Conservation (phyloP, 1,139 yeast species). For the Debaryomycetaceae sp. region DNA sequence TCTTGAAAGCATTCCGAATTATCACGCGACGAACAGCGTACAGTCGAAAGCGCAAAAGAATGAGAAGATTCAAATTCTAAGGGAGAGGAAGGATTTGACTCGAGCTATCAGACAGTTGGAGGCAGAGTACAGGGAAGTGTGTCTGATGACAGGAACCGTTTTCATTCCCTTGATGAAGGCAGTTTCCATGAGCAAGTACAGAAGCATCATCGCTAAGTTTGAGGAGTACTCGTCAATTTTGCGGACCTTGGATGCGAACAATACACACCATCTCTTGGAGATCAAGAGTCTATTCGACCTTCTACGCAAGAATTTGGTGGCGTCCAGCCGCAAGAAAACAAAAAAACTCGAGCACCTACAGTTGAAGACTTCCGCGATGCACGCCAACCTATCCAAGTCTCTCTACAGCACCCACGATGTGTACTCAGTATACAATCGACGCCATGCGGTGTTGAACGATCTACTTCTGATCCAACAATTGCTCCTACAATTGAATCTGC, state of each 20-base stretch:
- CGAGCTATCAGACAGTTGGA: not conserved
- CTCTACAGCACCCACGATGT: not conserved
- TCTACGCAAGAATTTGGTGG: slow-evolving; percentile 1
- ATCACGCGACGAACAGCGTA: not conserved
- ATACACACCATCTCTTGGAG: slow-evolving; percentile 1
- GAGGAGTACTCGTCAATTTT: slow-evolving; percentile 4
- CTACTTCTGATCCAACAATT: not conserved
- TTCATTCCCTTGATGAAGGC: not conserved
- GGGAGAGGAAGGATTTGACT: not conserved
- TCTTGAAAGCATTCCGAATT: not conserved
- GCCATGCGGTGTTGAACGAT: not conserved
- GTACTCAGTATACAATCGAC: not conserved
- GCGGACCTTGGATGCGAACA: not conserved
- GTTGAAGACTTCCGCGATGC: not conserved
- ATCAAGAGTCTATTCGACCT: slow-evolving; percentile 1
- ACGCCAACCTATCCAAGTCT: not conserved
- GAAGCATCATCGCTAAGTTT: slow-evolving; percentile 1
- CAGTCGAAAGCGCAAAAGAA: not conserved
- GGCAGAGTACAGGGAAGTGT: not conserved
- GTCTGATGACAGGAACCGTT: not conserved
- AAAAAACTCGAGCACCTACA: slow-evolving; percentile 1
- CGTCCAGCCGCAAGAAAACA: slow-evolving; percentile 2
- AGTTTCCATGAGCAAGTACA: not conserved
- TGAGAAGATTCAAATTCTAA: not conserved
- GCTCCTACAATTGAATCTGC: not conserved